Evolutionary conservation across 768 basidiomycete species (phyloP), one percentile per base, ranked within the genome.

Genomic region (Infundibulicybe gibba): DNA sequence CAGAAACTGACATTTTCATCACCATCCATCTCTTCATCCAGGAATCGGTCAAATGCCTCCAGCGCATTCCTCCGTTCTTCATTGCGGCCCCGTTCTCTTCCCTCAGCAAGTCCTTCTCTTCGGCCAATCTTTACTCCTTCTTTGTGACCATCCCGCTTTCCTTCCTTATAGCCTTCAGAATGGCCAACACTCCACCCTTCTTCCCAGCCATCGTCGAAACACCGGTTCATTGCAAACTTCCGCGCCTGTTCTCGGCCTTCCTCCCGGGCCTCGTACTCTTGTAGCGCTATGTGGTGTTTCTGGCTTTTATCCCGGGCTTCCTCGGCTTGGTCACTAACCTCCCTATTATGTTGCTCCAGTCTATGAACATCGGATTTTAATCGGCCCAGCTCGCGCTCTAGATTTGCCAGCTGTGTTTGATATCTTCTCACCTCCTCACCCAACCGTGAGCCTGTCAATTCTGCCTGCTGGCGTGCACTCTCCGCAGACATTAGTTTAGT

Each of bases 21-120:
- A 16, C 51, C 49, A 21, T 57, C 56, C 50, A 65, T 66, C 49
- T 81, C 76, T 53, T 71, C 62, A 17, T 65, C 64, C 44, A 82
- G 61, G 61, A 81, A 79, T 33, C 67, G 67, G 59, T 85, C 79
- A 63, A 85, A 81, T 8, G 78, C 79, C 42, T 76, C 72, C 20
- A 81, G 49, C 0, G 80, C 82, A 51, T 71, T 73, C 39, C 64
- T 61, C 25, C 79, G 73, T 60, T 81, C 81, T 53, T 78, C 76
- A 45, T 60, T 67, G 50, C 69, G 63, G 0, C 79, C 77, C 31
- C 64, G 60, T 39, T 65, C 66, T 40, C 63, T 53, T 0, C 79
- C 80, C 47, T 76, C 66, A 20, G 53, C n/a, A 9, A 69, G 41
- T 2, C 78, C 77, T 17, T 65, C 59, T 32, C 62, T 62, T 44